Evolutionary conservation across 2,329 filamentous ascomycete genomes (phyloP).

Genomic region (Parastagonospora nodorum): DNA sequence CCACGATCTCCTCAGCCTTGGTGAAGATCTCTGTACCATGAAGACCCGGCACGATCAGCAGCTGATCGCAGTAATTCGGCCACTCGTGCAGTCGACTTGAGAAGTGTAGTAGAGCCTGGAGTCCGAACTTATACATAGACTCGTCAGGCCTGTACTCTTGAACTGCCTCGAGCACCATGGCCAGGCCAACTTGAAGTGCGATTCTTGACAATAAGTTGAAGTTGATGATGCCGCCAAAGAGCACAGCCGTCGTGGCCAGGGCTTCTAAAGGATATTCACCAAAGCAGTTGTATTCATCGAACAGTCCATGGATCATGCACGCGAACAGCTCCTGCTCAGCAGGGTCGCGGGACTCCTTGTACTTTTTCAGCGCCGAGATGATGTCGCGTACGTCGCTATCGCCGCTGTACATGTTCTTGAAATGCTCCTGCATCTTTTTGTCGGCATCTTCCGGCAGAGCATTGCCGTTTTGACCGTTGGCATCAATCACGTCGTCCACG

Average conservation of each 20-base stretch:
- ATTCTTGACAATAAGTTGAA: constrained; percentile 89
- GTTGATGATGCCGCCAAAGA: constrained; percentile 96
- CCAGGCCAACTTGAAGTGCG: constrained; percentile 89
- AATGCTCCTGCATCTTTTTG: constrained; percentile 93
- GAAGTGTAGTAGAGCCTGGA: constrained; percentile 91
- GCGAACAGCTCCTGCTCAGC: constrained; percentile 93
- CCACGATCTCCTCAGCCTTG: constrained; percentile 80
- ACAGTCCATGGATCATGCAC: constrained; percentile 97
- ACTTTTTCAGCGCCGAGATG: constrained; percentile 79
- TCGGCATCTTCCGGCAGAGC: constrained; percentile 78
- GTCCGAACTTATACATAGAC: constrained; percentile 96
- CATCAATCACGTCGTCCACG: constrained; percentile 88
- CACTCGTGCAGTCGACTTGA: constrained; percentile 84
- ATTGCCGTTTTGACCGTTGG: constrained; percentile 82
- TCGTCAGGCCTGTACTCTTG: constrained; percentile 81
- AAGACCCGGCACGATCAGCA: constrained; percentile 80
- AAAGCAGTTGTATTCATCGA: constrained; percentile 97
- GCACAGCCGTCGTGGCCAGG: constrained; percentile 89
- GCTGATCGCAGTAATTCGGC: constrained; percentile 89
- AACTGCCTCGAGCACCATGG: constrained; percentile 97
- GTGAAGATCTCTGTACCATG: constrained; percentile 83
- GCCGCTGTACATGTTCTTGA: constrained; percentile 96
- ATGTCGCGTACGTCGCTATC: constrained; percentile 86
- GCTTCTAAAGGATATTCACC: constrained; percentile 95
- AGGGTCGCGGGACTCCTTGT: constrained; percentile 84